Evolutionary conservation across 495 filamentous ascomycete species (phyloP).

Genomic region (Podospora conica): DNA sequence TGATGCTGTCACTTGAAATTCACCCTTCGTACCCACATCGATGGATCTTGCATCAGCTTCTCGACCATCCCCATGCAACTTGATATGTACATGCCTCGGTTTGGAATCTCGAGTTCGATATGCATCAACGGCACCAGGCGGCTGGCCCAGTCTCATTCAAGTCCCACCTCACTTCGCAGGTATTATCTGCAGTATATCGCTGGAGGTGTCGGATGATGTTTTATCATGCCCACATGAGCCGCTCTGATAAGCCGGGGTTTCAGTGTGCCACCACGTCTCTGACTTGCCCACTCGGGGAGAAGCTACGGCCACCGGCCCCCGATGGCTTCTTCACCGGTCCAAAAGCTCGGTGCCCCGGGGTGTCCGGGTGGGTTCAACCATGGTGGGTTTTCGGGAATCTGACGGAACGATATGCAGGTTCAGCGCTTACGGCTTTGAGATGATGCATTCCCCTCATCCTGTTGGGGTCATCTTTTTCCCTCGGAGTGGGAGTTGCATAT

Average conservation of each 20-base stretch:
- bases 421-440: background rate
- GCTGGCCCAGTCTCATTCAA: too few species aligned
- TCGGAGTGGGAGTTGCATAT: background rate
- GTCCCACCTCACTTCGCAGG: too few species aligned
- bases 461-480: background rate
- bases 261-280: background rate
- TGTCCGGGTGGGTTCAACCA: background rate
- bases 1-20: background rate
- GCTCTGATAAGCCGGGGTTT: background rate
- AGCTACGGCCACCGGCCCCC: background rate
- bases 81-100: too few species aligned
- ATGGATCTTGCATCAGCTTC: background rate
- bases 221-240: too few species aligned
- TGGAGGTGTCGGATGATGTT: too few species aligned
- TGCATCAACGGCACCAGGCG: too few species aligned
- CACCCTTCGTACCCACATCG: too few species aligned
- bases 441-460: background rate
- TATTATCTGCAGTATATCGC: too few species aligned
- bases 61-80: too few species aligned
- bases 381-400: background rate
- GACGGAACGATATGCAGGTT: background rate
- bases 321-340: background rate
- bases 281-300: background rate
- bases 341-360: background rate
- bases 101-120: too few species aligned